These are phyloP conservation scores for Aspergillus quadricinctus DNA, from an alignment of 2,329 filamentous ascomycete species.

Conservation along the genomic window DNA sequence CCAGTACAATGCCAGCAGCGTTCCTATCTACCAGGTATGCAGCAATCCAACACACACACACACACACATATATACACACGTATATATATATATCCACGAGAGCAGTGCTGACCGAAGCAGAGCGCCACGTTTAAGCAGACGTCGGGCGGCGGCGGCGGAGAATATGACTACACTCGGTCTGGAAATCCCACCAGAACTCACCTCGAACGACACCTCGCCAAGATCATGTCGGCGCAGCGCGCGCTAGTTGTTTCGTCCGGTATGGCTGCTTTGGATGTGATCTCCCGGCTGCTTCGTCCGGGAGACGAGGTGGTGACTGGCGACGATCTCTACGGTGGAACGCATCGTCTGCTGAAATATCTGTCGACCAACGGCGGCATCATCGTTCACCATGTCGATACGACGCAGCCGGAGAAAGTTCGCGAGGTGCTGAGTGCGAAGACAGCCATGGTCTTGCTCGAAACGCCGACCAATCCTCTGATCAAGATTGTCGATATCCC, in stretches of 20 bases:
- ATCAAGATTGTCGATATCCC: conserved; percentile 97
- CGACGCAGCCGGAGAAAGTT: conserved; percentile 71
- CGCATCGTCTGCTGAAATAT: conserved; percentile 88
- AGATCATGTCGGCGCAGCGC: conserved; percentile 95
- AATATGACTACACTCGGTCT: conserved; percentile 98
- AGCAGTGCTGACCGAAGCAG: conserved; percentile 31
- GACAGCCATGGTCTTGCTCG: conserved; percentile 91
- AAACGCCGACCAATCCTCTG: conserved; percentile 94
- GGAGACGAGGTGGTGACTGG: conserved; percentile 97
- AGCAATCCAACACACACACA: too few relatives aligned
- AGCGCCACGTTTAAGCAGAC: conserved; percentile 97
- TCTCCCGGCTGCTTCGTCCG: conserved; percentile 81
- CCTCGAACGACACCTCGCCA: conserved; percentile 91
- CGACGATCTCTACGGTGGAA: conserved; percentile 94
- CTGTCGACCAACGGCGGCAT: conserved; percentile 86
- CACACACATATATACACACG: too few relatives aligned
- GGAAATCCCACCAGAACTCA: conserved; percentile 96
- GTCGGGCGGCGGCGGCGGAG: conserved; percentile 71
- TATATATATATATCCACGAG: too few relatives aligned
- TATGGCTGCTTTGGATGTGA: conserved; percentile 96
- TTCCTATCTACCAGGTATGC: conserved; percentile 84
- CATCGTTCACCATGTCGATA: conserved; percentile 93
- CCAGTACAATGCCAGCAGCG: conserved; percentile 93
- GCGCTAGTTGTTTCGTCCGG: conserved; percentile 91
- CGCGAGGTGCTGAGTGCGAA: conserved; percentile 65